Evolutionary conservation across 2,329 filamentous ascomycete species (phyloP).

Genomic region (Fusarium transvaalense): DNA sequence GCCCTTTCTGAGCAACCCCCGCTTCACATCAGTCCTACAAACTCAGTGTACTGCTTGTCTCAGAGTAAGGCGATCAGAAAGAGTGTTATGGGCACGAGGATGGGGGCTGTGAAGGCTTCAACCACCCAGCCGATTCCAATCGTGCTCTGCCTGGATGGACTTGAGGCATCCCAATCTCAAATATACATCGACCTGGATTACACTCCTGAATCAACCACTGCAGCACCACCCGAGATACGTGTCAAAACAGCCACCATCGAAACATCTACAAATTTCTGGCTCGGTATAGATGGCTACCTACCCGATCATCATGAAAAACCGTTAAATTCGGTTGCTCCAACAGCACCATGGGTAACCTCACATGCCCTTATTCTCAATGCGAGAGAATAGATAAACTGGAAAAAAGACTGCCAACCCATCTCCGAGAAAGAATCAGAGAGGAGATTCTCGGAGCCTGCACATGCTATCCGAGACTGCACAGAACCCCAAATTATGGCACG

Average conservation of each 20-base stretch:
- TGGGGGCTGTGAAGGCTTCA: not conserved
- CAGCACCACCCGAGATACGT: not conserved
- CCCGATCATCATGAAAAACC: conserved; percentile 2
- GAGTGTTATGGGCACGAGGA: not conserved
- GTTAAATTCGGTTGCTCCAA: not conserved
- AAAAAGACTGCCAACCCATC: fast-evolving
- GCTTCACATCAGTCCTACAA: not conserved
- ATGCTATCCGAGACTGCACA: fast-evolving
- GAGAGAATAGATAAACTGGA: not conserved
- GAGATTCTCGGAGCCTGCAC: not conserved
- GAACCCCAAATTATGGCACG: too few species aligned
- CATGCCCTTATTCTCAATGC: not conserved
- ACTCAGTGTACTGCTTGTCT: not conserved
- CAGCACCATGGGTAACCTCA: conserved; percentile 2
- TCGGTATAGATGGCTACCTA: not conserved
- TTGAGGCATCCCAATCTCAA: not conserved
- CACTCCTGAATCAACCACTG: fast-evolving
- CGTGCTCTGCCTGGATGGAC: not conserved
- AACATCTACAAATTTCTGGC: conserved; percentile 1
- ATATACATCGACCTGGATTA: conserved; percentile 2
- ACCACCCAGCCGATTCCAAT: not conserved
- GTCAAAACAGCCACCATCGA: conserved; percentile 4
- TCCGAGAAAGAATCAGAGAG: not conserved
- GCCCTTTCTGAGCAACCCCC: not conserved
- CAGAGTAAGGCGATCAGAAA: not conserved